phyloP scores from a whole-genome alignment of 2,329 filamentous ascomycete genomes.

The Colletotrichum tofieldiae region DNA sequence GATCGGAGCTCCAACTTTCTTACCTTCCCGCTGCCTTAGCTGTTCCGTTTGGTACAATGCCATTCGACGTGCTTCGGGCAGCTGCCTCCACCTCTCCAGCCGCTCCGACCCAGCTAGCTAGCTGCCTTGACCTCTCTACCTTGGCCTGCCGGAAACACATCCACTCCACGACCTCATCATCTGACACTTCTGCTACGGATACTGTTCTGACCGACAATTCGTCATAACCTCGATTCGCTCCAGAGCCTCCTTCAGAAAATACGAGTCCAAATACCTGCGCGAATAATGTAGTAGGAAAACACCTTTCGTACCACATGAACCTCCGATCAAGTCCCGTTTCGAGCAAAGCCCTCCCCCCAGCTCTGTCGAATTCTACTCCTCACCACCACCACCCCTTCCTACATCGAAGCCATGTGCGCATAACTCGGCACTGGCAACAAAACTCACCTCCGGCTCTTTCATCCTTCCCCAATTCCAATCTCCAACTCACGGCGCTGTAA shows the following conservation, averaged over 20 bases:
- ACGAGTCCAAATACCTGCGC: slow-evolving; percentile 21
- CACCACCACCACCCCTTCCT: neutral
- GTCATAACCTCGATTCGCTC: slow-evolving; percentile 23
- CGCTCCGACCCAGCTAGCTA: slow-evolving; percentile 16
- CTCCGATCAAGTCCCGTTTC: neutral
- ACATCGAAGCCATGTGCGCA: slow-evolving; percentile 26
- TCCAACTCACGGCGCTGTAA: slow-evolving; percentile 4
- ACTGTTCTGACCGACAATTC: slow-evolving; percentile 34
- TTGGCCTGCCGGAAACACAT: slow-evolving; percentile 46
- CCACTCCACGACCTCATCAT: slow-evolving; percentile 48
- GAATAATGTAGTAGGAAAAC: slow-evolving; percentile 17
- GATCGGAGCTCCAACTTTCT: slow-evolving; percentile 24
- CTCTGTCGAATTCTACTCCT: slow-evolving; percentile 15
- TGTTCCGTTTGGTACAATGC: slow-evolving; percentile 6
- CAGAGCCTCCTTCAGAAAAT: neutral
- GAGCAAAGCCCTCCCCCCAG: neutral
- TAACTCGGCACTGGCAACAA: slow-evolving; percentile 8
- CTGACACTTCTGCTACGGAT: slow-evolving; percentile 36
- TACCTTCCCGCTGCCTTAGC: slow-evolving; percentile 25
- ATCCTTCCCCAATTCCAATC: slow-evolving; percentile 7
- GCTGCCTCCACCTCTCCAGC: slow-evolving; percentile 24
- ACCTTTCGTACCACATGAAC: slow-evolving; percentile 13
- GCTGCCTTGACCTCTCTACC: neutral
- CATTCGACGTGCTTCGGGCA: slow-evolving; percentile 16
- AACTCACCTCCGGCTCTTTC: neutral